phyloP scores from a whole-genome alignment of 129 eudicot genomes.

The Artemisia tridentata region DNA sequence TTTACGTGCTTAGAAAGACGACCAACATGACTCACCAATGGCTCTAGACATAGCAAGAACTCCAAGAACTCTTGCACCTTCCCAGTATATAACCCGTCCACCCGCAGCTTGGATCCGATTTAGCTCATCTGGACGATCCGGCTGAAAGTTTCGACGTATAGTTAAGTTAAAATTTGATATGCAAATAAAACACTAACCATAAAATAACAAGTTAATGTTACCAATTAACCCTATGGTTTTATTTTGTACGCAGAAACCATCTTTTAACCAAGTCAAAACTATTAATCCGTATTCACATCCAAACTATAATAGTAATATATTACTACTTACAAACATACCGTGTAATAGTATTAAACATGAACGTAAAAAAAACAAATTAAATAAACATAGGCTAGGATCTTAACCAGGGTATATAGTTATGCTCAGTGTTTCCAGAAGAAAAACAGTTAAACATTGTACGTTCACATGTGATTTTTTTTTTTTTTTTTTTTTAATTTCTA shows the following conservation, averaged over 20 bases:
- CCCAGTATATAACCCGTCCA: slow-evolving; percentile 84
- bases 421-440: too few relatives aligned
- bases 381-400: not conserved
- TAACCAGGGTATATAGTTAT: not conserved
- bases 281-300: too few relatives aligned
- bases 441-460: too few relatives aligned
- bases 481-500: too few relatives aligned
- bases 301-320: too few relatives aligned
- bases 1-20: too few relatives aligned
- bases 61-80: slow-evolving; percentile 74
- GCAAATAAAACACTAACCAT: not conserved
- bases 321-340: too few relatives aligned
- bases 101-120: slow-evolving; percentile 80
- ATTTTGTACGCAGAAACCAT: too few relatives aligned
- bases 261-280: too few relatives aligned
- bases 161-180: not conserved
- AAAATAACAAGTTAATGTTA: not conserved
- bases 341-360: too few relatives aligned
- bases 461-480: not conserved
- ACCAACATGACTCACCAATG: slow-evolving; percentile 45
- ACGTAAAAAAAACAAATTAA: too few relatives aligned
- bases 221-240: too few relatives aligned
- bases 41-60: slow-evolving; percentile 95
- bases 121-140: slow-evolving; percentile 85
- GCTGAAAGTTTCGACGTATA: slow-evolving; percentile 37